Percentiles rank a stretch among this genome's conserved stretches.
phyloP scores from a whole-genome alignment of 1,284 basidiomycete genomes.

The Phylloboletellus chloephorus region DNA sequence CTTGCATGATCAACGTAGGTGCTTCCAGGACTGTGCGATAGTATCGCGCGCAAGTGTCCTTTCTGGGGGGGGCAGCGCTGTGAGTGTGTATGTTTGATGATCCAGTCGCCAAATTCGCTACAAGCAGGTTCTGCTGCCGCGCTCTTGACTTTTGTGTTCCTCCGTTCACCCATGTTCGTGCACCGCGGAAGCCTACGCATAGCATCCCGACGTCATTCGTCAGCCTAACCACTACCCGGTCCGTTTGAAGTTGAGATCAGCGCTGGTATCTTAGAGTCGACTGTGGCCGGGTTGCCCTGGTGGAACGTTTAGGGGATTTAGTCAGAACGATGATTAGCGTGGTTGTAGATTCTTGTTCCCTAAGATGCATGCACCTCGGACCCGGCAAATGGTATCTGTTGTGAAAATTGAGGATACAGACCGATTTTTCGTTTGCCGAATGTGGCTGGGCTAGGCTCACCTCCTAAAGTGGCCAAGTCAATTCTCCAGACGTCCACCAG shows the following conservation, averaged over 20 bases:
- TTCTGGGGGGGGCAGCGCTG: conserved; percentile 24
- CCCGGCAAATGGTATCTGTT: too few species aligned
- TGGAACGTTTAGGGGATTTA: conserved; percentile 40
- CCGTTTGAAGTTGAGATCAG: conserved; percentile 44
- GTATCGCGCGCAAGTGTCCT: not conserved
- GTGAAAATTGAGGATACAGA: too few species aligned
- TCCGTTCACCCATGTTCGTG: not conserved
- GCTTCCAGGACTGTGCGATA: not conserved
- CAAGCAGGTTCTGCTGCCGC: conserved; percentile 50
- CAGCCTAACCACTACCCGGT: conserved; percentile 46
- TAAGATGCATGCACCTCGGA: too few species aligned
- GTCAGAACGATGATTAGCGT: not conserved
- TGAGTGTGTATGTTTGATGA: conserved; percentile 59
- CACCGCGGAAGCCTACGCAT: conserved; percentile 40
- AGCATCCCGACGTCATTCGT: conserved; percentile 35
- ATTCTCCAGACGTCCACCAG: not conserved
- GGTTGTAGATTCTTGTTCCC: not conserved
- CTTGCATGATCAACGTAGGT: conserved; percentile 36
- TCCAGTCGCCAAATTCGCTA: conserved; percentile 47
- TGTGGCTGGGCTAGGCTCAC: conserved; percentile 22
- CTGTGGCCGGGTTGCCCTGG: conserved; percentile 44
- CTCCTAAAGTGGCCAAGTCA: too few species aligned
- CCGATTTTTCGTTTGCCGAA: not conserved
- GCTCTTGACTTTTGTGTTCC: conserved; percentile 10
- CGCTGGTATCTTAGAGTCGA: conserved; percentile 39